phyloP scores from a whole-genome alignment of 1,284 basidiomycete species.

The Lentinula novae-zelandiae region DNA sequence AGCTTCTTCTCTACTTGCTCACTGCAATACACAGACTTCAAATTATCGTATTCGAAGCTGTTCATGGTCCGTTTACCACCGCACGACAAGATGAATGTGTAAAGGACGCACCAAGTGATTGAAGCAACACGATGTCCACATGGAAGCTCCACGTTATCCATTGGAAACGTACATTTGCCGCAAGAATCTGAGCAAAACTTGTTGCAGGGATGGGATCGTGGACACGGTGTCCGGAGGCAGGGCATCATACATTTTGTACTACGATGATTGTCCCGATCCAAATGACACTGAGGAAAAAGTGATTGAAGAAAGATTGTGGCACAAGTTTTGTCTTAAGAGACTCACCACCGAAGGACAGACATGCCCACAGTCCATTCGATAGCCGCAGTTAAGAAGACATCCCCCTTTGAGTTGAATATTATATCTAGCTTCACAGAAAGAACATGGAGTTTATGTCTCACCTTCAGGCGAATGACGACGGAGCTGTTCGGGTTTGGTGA shows the following conservation, averaged over 20 bases:
- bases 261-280: constrained; percentile 31
- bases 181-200: constrained; percentile 52
- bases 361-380: constrained; percentile 67
- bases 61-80: background rate
- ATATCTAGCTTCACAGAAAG: background rate
- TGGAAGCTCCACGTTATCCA: constrained; percentile 49
- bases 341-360: constrained; percentile 59
- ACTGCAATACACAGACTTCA: constrained; percentile 44
- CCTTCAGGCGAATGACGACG: constrained; percentile 55
- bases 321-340: background rate
- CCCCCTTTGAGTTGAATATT: constrained; percentile 31
- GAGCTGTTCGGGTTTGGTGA: constrained; percentile 53
- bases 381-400: constrained; percentile 54
- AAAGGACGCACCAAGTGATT: constrained; percentile 49
- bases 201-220: constrained; percentile 57
- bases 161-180: constrained; percentile 50
- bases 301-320: background rate
- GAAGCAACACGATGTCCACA: constrained; percentile 54
- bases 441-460: constrained; percentile 18
- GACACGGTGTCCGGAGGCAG: constrained; percentile 48
- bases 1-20: constrained; percentile 43
- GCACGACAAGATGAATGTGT: background rate
- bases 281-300: constrained; percentile 52
- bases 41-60: constrained; percentile 46
- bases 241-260: constrained; percentile 17